Evolutionary conservation across 2,329 filamentous ascomycete species (phyloP).

Genomic region (Thelonectria olida): DNA sequence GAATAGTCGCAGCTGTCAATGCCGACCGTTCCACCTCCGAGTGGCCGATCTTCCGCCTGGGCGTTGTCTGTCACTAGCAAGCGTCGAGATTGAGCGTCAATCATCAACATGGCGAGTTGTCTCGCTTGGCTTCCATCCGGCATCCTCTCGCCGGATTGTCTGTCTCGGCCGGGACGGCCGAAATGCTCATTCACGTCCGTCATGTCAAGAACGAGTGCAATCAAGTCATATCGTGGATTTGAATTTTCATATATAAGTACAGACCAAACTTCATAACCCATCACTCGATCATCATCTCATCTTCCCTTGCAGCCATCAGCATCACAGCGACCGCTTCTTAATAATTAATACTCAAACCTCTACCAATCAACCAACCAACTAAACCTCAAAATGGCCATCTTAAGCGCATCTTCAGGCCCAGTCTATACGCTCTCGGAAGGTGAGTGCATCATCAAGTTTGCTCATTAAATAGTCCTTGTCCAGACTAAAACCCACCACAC

Average conservation of each 20-base stretch:
- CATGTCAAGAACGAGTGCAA: not conserved
- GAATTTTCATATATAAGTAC: not conserved
- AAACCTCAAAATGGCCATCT: not conserved
- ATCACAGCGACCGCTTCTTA: not conserved
- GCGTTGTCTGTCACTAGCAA: not conserved
- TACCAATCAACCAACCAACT: not conserved
- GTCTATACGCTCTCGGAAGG: slow-evolving; percentile 1
- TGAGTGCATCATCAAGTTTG: not conserved
- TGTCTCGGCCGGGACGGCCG: not conserved
- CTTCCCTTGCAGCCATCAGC: not conserved
- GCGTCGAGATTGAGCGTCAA: not conserved
- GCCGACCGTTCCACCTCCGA: not conserved
- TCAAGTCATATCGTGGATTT: not conserved
- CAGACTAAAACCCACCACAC: not conserved
- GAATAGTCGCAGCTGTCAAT: not conserved
- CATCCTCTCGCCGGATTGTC: not conserved
- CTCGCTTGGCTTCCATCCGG: not conserved
- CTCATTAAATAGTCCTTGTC: not conserved
- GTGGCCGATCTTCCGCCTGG: not conserved
- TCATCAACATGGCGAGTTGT: not conserved
- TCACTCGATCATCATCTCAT: not conserved
- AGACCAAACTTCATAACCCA: not conserved
- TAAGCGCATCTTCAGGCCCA: not conserved
- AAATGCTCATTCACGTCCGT: not conserved
- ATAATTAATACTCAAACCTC: not conserved